phyloP scores from a whole-genome alignment of 192 early-diverging fungal species.

The Paraglomus occultum region DNA sequence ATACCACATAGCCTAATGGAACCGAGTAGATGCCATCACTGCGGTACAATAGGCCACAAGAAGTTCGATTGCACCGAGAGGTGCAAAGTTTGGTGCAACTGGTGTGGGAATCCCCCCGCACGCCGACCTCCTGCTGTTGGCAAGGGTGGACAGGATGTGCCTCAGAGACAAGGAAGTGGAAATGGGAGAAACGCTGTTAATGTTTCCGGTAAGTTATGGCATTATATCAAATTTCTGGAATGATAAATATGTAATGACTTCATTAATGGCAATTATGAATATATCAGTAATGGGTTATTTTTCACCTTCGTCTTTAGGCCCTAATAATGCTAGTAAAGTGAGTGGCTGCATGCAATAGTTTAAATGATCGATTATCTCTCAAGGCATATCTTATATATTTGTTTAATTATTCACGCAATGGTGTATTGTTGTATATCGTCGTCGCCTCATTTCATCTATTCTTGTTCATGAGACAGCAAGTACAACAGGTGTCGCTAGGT shows the following conservation, averaged over 20 bases:
- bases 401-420: not conserved
- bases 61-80: slow-evolving; percentile 27
- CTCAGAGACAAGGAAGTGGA: not conserved
- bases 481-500: not conserved
- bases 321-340: not conserved
- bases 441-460: not conserved
- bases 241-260: not conserved
- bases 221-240: not conserved
- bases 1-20: not conserved
- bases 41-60: slow-evolving; percentile 23
- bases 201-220: not conserved
- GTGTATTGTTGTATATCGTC: not conserved
- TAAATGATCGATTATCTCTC: not conserved
- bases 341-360: not conserved
- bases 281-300: too few relatives aligned
- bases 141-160: slow-evolving; percentile 1
- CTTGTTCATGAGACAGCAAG: not conserved
- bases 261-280: not conserved
- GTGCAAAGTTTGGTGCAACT: slow-evolving; percentile 26
- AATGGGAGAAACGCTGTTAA: not conserved
- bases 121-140: slow-evolving; percentile 6
- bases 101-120: slow-evolving; percentile 21
- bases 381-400: not conserved
- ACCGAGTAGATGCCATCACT: slow-evolving; percentile 26
- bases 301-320: not conserved